Conservation (phyloP, 225 moss, liverwort and hornwort genomes). For the Bryum argenteum region DNA sequence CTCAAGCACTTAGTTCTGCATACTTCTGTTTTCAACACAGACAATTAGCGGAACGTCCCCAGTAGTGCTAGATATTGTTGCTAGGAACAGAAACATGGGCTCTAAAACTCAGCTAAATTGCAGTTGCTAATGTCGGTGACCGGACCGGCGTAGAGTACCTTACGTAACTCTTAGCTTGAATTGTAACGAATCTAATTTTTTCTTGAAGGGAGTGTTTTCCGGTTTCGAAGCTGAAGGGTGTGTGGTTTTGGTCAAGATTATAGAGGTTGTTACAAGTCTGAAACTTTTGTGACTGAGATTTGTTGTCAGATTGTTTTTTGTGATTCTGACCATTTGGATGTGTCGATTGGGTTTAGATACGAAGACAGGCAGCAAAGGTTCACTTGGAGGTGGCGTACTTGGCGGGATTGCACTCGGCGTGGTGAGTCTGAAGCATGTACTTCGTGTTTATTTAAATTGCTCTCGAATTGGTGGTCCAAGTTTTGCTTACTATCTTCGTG, state of each 20-base stretch:
- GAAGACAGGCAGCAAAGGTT: slow-evolving; percentile 77
- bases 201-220: neutral
- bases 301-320: neutral
- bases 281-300: neutral
- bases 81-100: slow-evolving; percentile 1
- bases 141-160: neutral
- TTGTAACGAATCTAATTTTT: neutral
- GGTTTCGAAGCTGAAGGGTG: neutral
- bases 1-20: neutral
- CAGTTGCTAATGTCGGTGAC: neutral
- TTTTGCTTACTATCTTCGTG: slow-evolving; percentile 2
- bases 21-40: neutral
- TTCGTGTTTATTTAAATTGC: slow-evolving; percentile 1
- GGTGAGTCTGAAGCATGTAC: slow-evolving; percentile 54
- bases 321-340: slow-evolving; percentile 22
- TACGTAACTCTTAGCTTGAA: slow-evolving; percentile 2
- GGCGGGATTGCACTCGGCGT: slow-evolving; percentile 75
- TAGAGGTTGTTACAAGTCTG: neutral
- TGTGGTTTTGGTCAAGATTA: neutral
- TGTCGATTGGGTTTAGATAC: slow-evolving; percentile 49
- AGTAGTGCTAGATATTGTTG: neutral
- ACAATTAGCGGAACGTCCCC: neutral
- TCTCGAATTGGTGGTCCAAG: neutral
- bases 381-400: slow-evolving; percentile 78
- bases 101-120: slow-evolving; percentile 1